Conservation (phyloP, 306 rosid genomes). For the Castanopsis chinensis region DNA sequence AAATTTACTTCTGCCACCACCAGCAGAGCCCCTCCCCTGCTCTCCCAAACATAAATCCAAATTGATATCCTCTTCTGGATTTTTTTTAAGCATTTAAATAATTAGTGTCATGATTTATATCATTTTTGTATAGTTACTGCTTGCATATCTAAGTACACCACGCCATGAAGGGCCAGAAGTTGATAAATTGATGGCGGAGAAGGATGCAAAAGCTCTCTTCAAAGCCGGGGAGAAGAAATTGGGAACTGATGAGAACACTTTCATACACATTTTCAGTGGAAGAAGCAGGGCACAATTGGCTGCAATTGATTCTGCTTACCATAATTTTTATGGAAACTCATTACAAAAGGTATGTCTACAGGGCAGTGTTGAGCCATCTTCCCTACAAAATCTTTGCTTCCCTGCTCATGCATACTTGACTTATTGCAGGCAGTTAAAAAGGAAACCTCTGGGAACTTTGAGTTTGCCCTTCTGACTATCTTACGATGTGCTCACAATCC, state of each 20-base stretch:
- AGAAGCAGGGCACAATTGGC: constrained; percentile 46
- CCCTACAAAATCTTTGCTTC: too few species aligned
- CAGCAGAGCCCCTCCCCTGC: not conserved
- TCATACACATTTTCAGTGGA: constrained; percentile 36
- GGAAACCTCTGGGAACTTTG: constrained; percentile 43
- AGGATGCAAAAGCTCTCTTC: too few species aligned
- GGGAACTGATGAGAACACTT: not conserved
- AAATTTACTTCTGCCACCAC: not conserved
- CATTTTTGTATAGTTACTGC: constrained; percentile 29
- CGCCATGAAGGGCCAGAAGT: constrained; percentile 41
- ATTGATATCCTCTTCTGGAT: not conserved
- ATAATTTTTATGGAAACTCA: constrained; percentile 18
- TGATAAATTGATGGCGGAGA: constrained; percentile 21
- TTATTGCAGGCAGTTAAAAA: constrained; percentile 33
- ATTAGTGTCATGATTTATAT: too few species aligned
- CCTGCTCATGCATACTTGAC: too few species aligned
- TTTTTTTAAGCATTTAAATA: not conserved
- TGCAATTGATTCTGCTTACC: constrained; percentile 39
- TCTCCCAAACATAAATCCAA: not conserved
- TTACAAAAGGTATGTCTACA: constrained; percentile 29
- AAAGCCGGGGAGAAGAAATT: too few species aligned
- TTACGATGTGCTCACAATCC: constrained; percentile 39
- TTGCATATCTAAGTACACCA: constrained; percentile 22
- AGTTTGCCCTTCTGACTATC: constrained; percentile 35
- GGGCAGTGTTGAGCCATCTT: not conserved